Evolutionary conservation across 2,329 filamentous ascomycete species (phyloP), one percentile per base, ranked within the genome.

Genomic region (Aureobasidium sp.): DNA sequence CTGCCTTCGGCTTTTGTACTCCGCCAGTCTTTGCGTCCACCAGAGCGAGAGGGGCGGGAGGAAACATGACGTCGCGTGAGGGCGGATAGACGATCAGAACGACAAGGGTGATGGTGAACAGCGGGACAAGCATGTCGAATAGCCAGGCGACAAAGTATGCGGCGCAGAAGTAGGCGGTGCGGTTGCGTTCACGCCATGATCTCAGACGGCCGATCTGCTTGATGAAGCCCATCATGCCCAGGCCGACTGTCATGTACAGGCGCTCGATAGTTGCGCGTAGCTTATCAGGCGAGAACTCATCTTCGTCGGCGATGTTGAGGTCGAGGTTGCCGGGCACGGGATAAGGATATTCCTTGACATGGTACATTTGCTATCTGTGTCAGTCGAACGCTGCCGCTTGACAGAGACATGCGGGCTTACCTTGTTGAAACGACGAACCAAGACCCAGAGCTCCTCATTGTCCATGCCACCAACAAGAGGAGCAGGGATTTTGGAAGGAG

Each of bases 221-320:
- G 64, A 83, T 82, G 17, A 84, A 81, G 0, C 78, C 80, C 47
- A 91, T 80, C 13, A 91, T 50, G 15, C 85, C 81, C 53, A 92
- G 82, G 8, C 88, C 78, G 0, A 95, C 84, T 0, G 87, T 90
- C 81, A 91, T 91, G 71, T 95, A 95, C 12, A 94, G 77, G 15
- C 91, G 81, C 74, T 95, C 91, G 4, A 94, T 72, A 59, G 88
- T 91, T 2, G 87, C 84, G 12, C 90, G 82, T 48, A 95, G 77
- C 75, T 94, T 94, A 69, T 94, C 90, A 0, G 90, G 90, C 0
- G 88, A 90, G 72, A 94, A 94, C 62, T 92, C 88, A 67, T 94
- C 90, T 60, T 93, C 87, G 42, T 91, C 87, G 5, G 89, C 87
- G 62, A 90, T 87, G 67, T 91, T 90, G 63, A 95, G 80, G 72